Evolutionary conservation across 192 early-diverging fungal species (phyloP).

Genomic region (Pecoramyces ruminantium): DNA sequence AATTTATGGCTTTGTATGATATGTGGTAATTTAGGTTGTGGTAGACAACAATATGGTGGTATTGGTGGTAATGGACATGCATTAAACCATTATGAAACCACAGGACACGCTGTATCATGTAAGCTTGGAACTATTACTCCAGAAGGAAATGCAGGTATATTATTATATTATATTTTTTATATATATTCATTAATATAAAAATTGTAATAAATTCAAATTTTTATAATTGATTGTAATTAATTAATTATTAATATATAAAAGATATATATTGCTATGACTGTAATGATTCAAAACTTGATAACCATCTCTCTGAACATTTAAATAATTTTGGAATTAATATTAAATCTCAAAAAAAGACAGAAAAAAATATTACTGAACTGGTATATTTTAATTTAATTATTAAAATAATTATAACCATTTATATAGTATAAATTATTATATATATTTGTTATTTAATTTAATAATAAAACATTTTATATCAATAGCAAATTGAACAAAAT

Average conservation of each 20-base stretch:
- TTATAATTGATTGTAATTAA: no score
- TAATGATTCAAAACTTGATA: conserved; percentile 66
- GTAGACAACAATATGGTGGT: conserved; percentile 84
- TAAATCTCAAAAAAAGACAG: conserved; percentile 65
- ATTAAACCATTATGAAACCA: conserved; percentile 60
- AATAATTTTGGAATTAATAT: conserved; percentile 81
- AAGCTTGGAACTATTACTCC: conserved; percentile 96
- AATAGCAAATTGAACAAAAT: conserved; percentile 85
- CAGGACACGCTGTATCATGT: conserved; percentile 63
- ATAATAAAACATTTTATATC: no score
- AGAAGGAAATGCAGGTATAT: conserved; percentile 61
- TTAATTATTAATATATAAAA: conserved; percentile 7
- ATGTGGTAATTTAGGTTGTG: conserved; percentile 89
- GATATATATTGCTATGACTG: conserved; percentile 76
- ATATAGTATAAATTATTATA: no score
- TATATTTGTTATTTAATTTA: no score
- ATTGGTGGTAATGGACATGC: conserved; percentile 87
- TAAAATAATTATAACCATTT: no score
- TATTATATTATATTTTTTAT: neutral
- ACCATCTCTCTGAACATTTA: conserved; percentile 59
- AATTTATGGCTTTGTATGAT: conserved; percentile 93
- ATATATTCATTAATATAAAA: neutral
- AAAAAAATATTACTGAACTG: conserved; percentile 81
- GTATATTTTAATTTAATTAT: conserved; percentile 13
- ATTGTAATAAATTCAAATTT: no score